phyloP scores from a whole-genome alignment of 1,284 basidiomycete genomes.

The Sporisorium sorghi region DNA sequence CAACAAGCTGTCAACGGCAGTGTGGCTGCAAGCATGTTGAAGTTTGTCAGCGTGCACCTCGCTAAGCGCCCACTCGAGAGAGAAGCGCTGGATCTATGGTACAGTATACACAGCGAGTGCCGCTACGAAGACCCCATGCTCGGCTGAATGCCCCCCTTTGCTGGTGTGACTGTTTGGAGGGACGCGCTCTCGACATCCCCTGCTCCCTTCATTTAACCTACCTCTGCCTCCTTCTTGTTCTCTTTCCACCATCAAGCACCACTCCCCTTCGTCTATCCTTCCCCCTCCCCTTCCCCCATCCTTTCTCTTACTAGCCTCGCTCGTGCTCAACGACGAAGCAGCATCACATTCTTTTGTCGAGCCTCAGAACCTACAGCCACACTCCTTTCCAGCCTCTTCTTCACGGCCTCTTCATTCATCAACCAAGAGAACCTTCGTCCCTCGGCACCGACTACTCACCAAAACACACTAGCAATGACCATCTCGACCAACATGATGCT shows the following conservation, averaged over 20 bases:
- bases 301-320: not conserved
- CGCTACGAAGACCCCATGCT: not conserved
- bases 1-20: not conserved
- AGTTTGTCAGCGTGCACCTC: not conserved
- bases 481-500: constrained; percentile 12
- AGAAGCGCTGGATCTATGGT: not conserved
- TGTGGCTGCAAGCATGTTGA: not conserved
- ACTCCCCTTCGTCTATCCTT: not conserved
- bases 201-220: not conserved
- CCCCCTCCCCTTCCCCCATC: not conserved
- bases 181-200: not conserved
- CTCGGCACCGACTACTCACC: not conserved
- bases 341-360: constrained; percentile 2
- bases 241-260: constrained; percentile 1
- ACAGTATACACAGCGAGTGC: not conserved
- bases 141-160: not conserved
- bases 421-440: not conserved
- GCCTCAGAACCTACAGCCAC: not conserved
- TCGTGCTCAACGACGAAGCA: not conserved
- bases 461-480: constrained; percentile 2
- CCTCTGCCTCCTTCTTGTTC: not conserved
- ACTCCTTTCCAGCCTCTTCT: not conserved
- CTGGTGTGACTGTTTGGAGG: not conserved
- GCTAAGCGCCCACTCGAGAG: not conserved
- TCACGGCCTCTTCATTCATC: not conserved